Evolutionary conservation across 2,329 filamentous ascomycete genomes (phyloP), one percentile per base, ranked within the genome.

Genomic region (Ophiostoma ips): DNA sequence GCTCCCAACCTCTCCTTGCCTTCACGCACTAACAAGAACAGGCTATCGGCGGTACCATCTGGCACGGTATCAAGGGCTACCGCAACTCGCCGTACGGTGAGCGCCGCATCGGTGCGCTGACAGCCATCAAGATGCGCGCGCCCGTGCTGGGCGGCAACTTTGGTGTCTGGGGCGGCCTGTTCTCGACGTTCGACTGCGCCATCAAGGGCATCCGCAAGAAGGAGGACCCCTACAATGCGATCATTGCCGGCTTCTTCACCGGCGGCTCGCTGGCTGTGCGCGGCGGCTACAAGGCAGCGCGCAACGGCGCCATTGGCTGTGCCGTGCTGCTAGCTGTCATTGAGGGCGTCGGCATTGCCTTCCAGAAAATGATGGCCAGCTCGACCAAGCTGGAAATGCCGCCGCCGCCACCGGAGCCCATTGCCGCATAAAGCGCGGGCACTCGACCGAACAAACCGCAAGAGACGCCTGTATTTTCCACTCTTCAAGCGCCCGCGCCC

Each of bases 141-240:
- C 92, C 92, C 2, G 90, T 96, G 33, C 77, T 96, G 45, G 92
- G 92, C 62, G 92, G 92, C 62, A 98, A 98, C 74, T 98, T 96
- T 61, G 90, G 90, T 61, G 87, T 94, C 51, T 96, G 92, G 90
- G 90, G 92, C 64, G 92, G 92, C 58, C 72, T 96, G 52, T 96
- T 96, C 75, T 87, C 82, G 60, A 94, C 87, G 55, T 96, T 90
- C 63, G 92, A 98, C 71, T 98, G 92, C 72, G 85, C 89, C 19
- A 85, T 95, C 55, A 98, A 96, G 75, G 90, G 90, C 52, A 72
- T 90, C 51, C 75, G 88, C 57, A 87, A 92, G 75, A 96, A 95
- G 81, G 92, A 98, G 68, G 92, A 96, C 65, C 88, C 92, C 13
- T 96, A 88, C 72, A 96, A 96, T 70, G 88, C 89, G 61, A 96